Conservation (phyloP, 1,284 basidiomycete species). For the Inonotus hispidus region DNA sequence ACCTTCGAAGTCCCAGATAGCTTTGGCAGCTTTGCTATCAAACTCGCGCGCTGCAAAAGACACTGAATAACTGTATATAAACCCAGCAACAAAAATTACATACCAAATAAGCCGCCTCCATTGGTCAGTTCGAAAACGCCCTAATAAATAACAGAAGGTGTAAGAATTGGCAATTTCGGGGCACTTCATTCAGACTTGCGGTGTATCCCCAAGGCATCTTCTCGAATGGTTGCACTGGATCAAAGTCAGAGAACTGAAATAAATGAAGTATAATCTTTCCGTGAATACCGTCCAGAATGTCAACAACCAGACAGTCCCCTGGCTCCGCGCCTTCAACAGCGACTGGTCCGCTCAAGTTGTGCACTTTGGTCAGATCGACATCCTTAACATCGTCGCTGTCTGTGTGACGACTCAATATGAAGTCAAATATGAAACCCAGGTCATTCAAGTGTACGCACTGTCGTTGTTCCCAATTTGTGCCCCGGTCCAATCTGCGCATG, state of each 20-base stretch:
- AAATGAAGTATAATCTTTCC: not conserved
- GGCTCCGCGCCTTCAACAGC: conserved; percentile 72
- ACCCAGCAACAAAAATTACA: conserved; percentile 1
- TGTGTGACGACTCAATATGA: conserved; percentile 23
- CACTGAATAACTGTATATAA: not conserved
- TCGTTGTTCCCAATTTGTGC: conserved; percentile 75
- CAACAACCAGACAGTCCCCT: conserved; percentile 69
- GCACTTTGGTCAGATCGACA: conserved; percentile 59
- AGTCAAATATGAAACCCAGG: not conserved
- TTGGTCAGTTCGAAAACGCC: conserved; percentile 72
- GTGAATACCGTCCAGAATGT: conserved; percentile 61
- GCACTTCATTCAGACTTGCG: conserved; percentile 28
- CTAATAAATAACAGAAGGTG: conserved; percentile 26
- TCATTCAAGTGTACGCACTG: conserved; percentile 34
- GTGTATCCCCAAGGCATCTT: conserved; percentile 82
- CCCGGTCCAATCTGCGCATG: conserved; percentile 59
- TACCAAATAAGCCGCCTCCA: conserved; percentile 72
- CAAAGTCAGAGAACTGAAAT: not conserved
- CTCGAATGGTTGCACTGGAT: conserved; percentile 59
- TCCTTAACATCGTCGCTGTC: conserved; percentile 65
- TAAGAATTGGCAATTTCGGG: conserved; percentile 13
- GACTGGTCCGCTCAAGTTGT: conserved; percentile 73
- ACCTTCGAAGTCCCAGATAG: conserved; percentile 78
- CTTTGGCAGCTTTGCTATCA: conserved; percentile 65
- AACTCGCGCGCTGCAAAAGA: conserved; percentile 53